Evolutionary conservation across 441 rosid genomes (phyloP), one percentile per base, ranked within the genome.

Genomic region (Gossypium davidsonii): DNA sequence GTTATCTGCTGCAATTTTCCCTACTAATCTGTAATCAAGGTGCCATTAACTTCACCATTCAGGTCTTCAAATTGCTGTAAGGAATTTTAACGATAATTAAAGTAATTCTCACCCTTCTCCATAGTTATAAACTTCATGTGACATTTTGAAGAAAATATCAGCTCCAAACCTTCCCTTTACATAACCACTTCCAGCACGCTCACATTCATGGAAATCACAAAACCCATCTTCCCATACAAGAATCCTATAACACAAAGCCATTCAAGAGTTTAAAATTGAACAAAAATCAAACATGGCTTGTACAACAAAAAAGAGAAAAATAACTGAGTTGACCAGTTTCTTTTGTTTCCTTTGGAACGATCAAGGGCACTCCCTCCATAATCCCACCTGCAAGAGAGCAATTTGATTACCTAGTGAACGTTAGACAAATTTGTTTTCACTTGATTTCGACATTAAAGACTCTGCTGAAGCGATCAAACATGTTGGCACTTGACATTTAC

Each of bases 141-240:
- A 81, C 91, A 89, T 79, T 85, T 86, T 89, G 82, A 87, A 89
- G 89, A 89, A 89, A 55, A 89, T 79, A 75, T 88, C 88, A 25
- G 86, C 79, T 69, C 94, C 92, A 44, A 89, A 89, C 68, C 83
- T 82, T 34, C 89, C 87, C 66, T 78, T 85, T 52, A 76, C 10
- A 72, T 44, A 73, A 15, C 87, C 91, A 55, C 75, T 77, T 77
- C 80, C 86, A 15, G 78, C 79, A 57, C 78, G 77, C 74, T 88
- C 86, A 52, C 94, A 85, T 82, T 88, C 89, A 63, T 34, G 59
- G 81, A 89, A 84, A 78, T 89, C 92, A 61, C 90, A 89, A 58
- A 79, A 89, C 9, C 91, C 94, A 79, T 88, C 91, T 78, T 89
- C 94, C 94, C 94, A 89, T 42, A 86, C 94, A 73, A 89, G 89